Evolutionary conservation across 140 eudicot genomes (phyloP), one percentile per base, ranked within the genome.

Genomic region (Stevia rebaudiana): DNA sequence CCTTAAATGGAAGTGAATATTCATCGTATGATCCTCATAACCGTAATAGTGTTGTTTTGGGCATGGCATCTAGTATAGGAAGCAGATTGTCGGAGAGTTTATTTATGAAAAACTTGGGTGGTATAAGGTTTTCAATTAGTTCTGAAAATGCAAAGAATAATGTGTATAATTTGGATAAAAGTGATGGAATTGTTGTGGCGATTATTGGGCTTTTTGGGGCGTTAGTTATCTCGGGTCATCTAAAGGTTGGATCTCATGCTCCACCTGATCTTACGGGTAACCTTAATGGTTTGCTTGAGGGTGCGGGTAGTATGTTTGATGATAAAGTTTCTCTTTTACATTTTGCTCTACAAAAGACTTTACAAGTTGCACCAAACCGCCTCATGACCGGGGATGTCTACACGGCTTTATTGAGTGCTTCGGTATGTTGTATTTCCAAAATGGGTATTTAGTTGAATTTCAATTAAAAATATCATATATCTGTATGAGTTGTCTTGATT

Each of bases 141-240:
- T 87, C 96, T 73, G 92, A 87, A 63, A 92, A 85, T 92, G 98
- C 98, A 61, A 77, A 95, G 64, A 92, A 79, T 53, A 92, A 92
- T 78, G 89, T 72, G 25, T 92, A 92, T 62, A 92, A 92, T 66
- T 78, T 78, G 52, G 98, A 92, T 67, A 83, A 78, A 70, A 77
- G 76, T 64, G 98, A 92, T 75, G 91, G 95, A 12, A 81, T 83
- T 61, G 82, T 92, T 62, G 84, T 88, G 54, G 96, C 89, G 16
- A 81, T 92, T 10, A 76, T 92, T 74, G 87, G 88, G 58, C 83
- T 92, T 25, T 77, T 88, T 80, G 95, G 96, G 52, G 86, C 96
- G 40, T 82, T 92, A 49, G 80, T 92, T 50, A 60, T 55, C 10
- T 88, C 89, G 19, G 96, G 96, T 23, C 81, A 92, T 78, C 62